These are phyloP conservation scores for Sporisorium scitamineum DNA, from an alignment of 1,284 basidiomycete species.

Conservation along the genomic window DNA sequence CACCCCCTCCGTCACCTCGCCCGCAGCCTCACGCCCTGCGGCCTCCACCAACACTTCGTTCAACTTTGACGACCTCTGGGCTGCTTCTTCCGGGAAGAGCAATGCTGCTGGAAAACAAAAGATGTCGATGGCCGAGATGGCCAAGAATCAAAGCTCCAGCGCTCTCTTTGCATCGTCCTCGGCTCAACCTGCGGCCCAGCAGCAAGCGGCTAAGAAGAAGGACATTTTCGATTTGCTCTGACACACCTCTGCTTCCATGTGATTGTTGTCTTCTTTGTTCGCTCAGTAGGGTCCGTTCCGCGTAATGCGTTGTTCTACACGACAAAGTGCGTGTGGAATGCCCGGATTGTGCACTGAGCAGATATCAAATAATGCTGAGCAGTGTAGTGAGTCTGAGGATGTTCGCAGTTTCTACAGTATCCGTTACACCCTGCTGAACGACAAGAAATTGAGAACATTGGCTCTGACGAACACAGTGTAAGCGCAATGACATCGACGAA, in stretches of 20 bases:
- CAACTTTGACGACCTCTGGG: constrained; percentile 90
- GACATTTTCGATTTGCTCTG: constrained; percentile 61
- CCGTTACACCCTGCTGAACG: too few species aligned
- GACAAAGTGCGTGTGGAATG: neutral
- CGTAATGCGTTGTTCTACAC: constrained; percentile 2
- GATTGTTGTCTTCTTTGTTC: neutral
- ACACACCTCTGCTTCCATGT: neutral
- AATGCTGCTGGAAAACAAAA: constrained; percentile 50
- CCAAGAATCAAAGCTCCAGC: constrained; percentile 63
- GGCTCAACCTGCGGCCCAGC: constrained; percentile 23
- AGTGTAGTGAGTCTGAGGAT: neutral
- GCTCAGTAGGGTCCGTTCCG: neutral
- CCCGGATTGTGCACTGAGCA: neutral
- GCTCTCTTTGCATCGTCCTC: constrained; percentile 43
- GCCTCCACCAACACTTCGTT: constrained; percentile 45
- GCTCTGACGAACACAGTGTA: neutral
- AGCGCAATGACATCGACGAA: neutral
- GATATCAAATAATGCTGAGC: neutral
- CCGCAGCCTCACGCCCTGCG: constrained; percentile 19
- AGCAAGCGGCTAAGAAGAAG: constrained; percentile 46
- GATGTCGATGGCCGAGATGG: constrained; percentile 69
- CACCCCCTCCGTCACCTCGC: constrained; percentile 27
- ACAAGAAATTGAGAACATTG: too few species aligned
- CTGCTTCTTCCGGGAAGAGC: constrained; percentile 78
- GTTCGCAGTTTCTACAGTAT: neutral